These are phyloP conservation scores for Margaritispora aquatica DNA, from an alignment of 495 filamentous ascomycete genomes.

Conservation along the genomic window DNA sequence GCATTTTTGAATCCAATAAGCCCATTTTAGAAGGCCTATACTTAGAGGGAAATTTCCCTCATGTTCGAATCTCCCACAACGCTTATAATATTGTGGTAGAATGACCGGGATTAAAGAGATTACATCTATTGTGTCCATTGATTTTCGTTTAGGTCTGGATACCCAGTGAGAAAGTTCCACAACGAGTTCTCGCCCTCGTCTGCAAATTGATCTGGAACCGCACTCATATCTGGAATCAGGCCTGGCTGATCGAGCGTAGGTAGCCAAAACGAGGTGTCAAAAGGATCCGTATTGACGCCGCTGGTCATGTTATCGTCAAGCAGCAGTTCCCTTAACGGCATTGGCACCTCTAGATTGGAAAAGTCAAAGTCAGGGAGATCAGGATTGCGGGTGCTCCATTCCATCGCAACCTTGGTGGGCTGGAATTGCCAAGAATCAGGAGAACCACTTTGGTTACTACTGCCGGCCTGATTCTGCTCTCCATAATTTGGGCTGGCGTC, in stretches of 20 bases:
- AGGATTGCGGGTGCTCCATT: not conserved
- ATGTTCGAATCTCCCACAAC: no score
- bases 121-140: not conserved
- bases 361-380: slow-evolving; percentile 1
- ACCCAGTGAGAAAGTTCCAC: not conserved
- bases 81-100: no score
- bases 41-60: no score
- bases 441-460: not conserved
- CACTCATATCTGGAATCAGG: not conserved
- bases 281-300: not conserved
- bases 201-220: not conserved
- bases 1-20: no score
- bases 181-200: not conserved
- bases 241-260: not conserved
- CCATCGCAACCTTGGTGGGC: not conserved
- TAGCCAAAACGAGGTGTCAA: not conserved
- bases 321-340: slow-evolving; percentile 2
- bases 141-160: not conserved
- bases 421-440: not conserved
- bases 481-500: not conserved
- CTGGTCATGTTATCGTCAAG: not conserved
- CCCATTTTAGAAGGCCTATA: no score
- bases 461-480: not conserved
- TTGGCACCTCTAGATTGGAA: not conserved
- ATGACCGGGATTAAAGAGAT: no score